Base-by-base conservation (phyloP, 2,329 filamentous ascomycete species). In the Aspergillus sp. region DNA sequence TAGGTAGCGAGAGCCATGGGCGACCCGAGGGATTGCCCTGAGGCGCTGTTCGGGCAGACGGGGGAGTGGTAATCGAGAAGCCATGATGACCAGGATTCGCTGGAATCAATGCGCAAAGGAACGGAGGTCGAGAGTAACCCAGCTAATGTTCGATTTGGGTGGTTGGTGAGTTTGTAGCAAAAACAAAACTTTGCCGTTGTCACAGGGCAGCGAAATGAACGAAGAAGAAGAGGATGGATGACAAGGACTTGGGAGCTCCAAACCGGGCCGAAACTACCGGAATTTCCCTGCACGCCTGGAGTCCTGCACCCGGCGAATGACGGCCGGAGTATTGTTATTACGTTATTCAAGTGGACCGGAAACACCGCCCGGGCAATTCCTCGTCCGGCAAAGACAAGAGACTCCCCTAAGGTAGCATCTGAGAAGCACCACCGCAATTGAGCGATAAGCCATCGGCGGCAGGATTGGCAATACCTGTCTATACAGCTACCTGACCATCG, bases 61-160 rank as follows among this genome's bases (percentile, higher is more conserved):
- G 55, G 67, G 63, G 49, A 77, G 61, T 57, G 75, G 71, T 65
- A 77, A 69, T 63, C 76, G 73, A 71, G 72, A 72, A 69, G 74
- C 72, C 76, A 78, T 78, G 62, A 54, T 67, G 52, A 62, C 42
- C 53, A 22, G 22, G 45, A 14, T 24, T 47, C 18, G 22, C 18
- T 47, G 9, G 9, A 47, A 22, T 47, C 45, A 24, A 47, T 47
- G 22, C 22, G 45, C 18, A 42, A 42, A 16, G 45, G 5, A 24
- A 20, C 12, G 9, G 11, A 22, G 16, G n/a, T 47, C 45, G 22
- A 47, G 45, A 22, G 12, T n/a, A 20, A 24, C 18, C 5, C 45
- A 22, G 20, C 9, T 47, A 7, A 11, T 20, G 45, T 47, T 36
- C 12, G 12, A 36, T 12, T 36, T 36, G 0, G 18, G 10, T 7